A percentile compares a stretch with the other conserved stretches of the same genome.
These are phyloP conservation scores for Erucastrum elatum DNA, from an alignment of 345 rosid genomes.

Conservation along the genomic window DNA sequence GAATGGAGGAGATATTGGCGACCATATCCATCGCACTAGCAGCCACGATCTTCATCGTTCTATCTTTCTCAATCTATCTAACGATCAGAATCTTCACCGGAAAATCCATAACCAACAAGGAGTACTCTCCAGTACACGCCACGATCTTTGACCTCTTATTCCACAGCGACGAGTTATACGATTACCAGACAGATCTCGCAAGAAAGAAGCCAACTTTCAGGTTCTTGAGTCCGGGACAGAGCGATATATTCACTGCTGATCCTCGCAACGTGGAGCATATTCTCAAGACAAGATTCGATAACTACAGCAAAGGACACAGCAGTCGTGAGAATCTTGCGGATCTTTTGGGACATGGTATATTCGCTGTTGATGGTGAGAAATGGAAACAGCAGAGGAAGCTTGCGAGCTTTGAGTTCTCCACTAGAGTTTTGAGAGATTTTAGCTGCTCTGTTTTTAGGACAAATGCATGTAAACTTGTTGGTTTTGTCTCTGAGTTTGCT, in stretches of 20 bases:
- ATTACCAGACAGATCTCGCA: constrained; percentile 54
- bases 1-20: constrained; percentile 31
- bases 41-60: constrained; percentile 29
- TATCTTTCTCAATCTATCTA: constrained; percentile 25
- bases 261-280: constrained; percentile 66
- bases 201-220: constrained; percentile 49
- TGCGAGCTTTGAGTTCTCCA: constrained; percentile 71
- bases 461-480: constrained; percentile 54
- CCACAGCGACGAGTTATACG: constrained; percentile 52
- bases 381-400: constrained; percentile 88
- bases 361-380: constrained; percentile 70
- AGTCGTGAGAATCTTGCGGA: constrained; percentile 41
- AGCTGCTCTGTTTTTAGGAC: constrained; percentile 64
- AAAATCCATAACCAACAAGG: constrained; percentile 49
- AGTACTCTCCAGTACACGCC: constrained; percentile 60
- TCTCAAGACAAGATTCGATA: constrained; percentile 55
- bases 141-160: constrained; percentile 48
- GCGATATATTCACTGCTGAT: constrained; percentile 58
- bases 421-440: constrained; percentile 66
- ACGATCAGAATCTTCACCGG: constrained; percentile 43
- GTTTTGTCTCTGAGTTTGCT: constrained; percentile 38
- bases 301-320: constrained; percentile 50
- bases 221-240: constrained; percentile 50
- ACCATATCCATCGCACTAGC: constrained; percentile 32
- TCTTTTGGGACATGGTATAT: constrained; percentile 73